Conservation (phyloP, 2,329 filamentous ascomycete species). For the Metarhizium humberi region DNA sequence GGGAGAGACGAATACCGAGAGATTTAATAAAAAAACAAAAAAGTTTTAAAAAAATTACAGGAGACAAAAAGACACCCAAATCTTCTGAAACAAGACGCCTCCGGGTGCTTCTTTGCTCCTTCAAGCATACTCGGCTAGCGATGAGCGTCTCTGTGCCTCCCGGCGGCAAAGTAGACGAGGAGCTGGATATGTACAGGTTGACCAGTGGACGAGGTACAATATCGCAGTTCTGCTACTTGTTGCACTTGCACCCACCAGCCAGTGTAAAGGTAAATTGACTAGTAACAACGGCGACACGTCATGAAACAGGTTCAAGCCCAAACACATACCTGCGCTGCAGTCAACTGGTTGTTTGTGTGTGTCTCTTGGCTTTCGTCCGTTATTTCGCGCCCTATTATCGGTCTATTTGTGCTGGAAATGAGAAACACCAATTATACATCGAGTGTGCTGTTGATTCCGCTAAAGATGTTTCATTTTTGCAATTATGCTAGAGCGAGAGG, state of each 20-base stretch:
- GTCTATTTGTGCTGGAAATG: constrained; percentile 6
- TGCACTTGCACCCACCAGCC: neutral
- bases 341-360: neutral
- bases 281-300: neutral
- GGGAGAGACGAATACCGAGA: neutral
- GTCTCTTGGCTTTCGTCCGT: neutral
- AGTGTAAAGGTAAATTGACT: neutral
- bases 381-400: neutral
- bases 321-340: neutral
- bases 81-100: neutral
- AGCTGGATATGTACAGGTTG: neutral
- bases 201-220: neutral
- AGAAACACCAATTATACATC: neutral
- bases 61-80: constrained; percentile 7
- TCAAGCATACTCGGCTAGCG: neutral
- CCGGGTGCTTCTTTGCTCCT: neutral
- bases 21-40: neutral
- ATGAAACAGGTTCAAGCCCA: neutral
- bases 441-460: neutral
- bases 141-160: neutral
- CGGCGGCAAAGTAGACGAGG: neutral
- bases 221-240: neutral
- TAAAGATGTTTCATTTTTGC: neutral
- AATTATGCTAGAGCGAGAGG: neutral
- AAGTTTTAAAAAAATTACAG: constrained; percentile 15